Percentiles rank a stretch among this genome's conserved stretches.
Evolutionary conservation across 2,329 filamentous ascomycete genomes (phyloP).

Genomic region (Tolypocladium sp.): DNA sequence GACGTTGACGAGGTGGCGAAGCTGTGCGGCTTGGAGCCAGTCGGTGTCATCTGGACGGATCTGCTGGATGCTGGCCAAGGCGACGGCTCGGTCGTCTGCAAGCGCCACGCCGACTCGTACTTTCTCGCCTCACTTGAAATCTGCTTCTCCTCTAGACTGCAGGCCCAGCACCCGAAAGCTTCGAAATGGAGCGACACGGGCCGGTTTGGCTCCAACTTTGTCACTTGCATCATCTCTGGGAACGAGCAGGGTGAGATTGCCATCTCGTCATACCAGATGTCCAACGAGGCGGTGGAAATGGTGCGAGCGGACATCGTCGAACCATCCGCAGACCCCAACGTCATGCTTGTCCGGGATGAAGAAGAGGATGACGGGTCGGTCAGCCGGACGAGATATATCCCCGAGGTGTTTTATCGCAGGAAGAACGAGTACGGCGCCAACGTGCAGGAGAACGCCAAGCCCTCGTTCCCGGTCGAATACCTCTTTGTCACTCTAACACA

Average conservation of each 20-base stretch:
- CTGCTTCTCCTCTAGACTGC: conserved; percentile 76
- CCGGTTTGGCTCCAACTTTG: conserved; percentile 89
- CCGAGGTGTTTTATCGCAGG: conserved; percentile 90
- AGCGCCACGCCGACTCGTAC: conserved; percentile 90
- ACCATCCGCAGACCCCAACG: conserved; percentile 81
- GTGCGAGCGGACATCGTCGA: conserved; percentile 90
- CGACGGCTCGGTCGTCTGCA: conserved; percentile 85
- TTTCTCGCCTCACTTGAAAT: conserved; percentile 90
- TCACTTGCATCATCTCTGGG: conserved; percentile 92
- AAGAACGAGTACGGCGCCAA: conserved; percentile 96
- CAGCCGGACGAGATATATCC: conserved; percentile 77
- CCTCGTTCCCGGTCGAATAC: conserved; percentile 93
- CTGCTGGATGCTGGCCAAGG: conserved; percentile 71
- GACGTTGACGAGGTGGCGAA: conserved; percentile 73
- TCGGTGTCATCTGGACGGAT: conserved; percentile 94
- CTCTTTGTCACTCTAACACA: conserved; percentile 92
- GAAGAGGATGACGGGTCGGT: conserved; percentile 68
- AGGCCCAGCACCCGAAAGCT: conserved; percentile 79
- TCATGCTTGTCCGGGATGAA: conserved; percentile 92
- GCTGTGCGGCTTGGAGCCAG: conserved; percentile 75
- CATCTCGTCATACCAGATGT: conserved; percentile 88
- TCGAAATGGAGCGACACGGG: conserved; percentile 97
- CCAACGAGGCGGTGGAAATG: conserved; percentile 95
- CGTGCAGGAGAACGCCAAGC: conserved; percentile 95
- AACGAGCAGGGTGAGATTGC: conserved; percentile 82